Conservation (phyloP, 1,284 basidiomycete species). For the Malassezia furfur region DNA sequence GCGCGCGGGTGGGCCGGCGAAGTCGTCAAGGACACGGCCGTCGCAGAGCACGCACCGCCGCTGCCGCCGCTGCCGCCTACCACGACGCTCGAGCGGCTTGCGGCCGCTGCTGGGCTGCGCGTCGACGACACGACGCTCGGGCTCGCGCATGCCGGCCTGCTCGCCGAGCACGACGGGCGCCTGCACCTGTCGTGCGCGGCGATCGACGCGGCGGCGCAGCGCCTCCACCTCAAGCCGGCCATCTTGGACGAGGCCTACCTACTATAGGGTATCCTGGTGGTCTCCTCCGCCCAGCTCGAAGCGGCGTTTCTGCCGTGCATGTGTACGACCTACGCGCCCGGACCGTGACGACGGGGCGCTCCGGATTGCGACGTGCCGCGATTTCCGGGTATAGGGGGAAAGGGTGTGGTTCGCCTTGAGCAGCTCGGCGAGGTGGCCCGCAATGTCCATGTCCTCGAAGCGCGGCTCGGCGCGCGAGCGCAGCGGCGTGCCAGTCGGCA, state of each 20-base stretch:
- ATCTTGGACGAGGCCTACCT: slow-evolving; percentile 17
- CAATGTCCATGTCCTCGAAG: not conserved
- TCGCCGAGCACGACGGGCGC: slow-evolving; percentile 50
- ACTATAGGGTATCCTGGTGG: not conserved
- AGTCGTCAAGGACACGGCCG: not conserved
- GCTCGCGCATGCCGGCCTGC: slow-evolving; percentile 72
- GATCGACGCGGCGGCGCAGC: slow-evolving; percentile 4
- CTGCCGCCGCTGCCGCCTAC: slow-evolving; percentile 13
- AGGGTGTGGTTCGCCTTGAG: slow-evolving; percentile 40
- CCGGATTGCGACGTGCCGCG: slow-evolving; percentile 39
- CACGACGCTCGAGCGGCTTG: slow-evolving; percentile 54
- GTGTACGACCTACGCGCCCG: slow-evolving; percentile 1
- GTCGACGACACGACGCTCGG: slow-evolving; percentile 79
- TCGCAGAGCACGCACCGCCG: not conserved
- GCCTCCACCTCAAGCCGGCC: slow-evolving; percentile 3
- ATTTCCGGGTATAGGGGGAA: slow-evolving; percentile 35
- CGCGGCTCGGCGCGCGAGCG: not conserved
- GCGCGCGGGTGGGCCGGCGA: slow-evolving; percentile 19
- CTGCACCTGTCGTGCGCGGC: slow-evolving; percentile 1
- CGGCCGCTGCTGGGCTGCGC: slow-evolving; percentile 68
- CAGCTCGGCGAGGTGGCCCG: slow-evolving; percentile 36
- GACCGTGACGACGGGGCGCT: slow-evolving; percentile 25
- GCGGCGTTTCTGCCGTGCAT: slow-evolving; percentile 11
- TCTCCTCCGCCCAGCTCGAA: slow-evolving; percentile 3
- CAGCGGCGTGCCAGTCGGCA: not conserved